Conservation (phyloP, 2,329 filamentous ascomycete species). For the Penicillium oxalicum region DNA sequence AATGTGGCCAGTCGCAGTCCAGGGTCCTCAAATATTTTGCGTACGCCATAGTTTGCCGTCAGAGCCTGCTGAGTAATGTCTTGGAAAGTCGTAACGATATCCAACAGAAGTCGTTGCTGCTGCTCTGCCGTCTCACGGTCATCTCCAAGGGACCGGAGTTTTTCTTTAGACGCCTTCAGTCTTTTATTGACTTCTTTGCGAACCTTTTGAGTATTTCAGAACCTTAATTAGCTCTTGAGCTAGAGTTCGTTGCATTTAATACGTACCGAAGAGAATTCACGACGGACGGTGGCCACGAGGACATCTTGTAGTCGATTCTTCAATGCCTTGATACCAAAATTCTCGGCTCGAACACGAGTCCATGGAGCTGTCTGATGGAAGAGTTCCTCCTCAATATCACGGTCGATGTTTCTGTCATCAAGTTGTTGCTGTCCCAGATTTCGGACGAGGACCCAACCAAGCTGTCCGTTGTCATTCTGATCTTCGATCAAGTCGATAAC, state of each 20-base stretch:
- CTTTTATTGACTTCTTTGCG: constrained; percentile 34
- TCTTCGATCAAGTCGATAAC: background rate
- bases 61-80: constrained; percentile 30
- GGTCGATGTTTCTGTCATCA: background rate
- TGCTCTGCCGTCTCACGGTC: constrained; percentile 33
- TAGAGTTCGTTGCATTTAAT: background rate
- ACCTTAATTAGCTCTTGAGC: background rate
- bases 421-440: background rate
- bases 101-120: constrained; percentile 29
- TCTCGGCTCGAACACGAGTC: background rate
- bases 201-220: constrained; percentile 5
- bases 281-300: background rate
- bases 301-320: background rate
- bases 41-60: constrained; percentile 32
- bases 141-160: constrained; percentile 30
- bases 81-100: constrained; percentile 39
- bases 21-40: constrained; percentile 31
- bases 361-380: background rate
- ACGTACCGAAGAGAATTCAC: background rate
- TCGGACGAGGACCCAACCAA: background rate
- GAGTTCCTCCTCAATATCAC: background rate
- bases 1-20: constrained; percentile 16
- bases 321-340: background rate
- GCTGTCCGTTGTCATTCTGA: background rate
- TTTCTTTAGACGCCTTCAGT: constrained; percentile 20